Conservation (phyloP, 2,329 filamentous ascomycete species). For the Paraconiothyrium brasiliense region DNA sequence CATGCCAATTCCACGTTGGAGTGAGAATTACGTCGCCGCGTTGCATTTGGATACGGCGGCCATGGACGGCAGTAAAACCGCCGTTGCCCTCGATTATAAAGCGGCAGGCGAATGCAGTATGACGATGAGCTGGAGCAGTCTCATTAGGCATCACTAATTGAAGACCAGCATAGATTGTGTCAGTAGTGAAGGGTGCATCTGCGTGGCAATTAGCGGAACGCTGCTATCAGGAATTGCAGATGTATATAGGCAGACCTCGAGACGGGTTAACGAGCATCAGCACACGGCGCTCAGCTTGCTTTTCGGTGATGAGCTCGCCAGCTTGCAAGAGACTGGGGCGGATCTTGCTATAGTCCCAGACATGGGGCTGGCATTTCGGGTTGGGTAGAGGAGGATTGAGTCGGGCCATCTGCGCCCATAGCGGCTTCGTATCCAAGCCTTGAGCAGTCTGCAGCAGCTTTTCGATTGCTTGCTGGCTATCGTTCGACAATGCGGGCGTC, state of each 20-base stretch:
- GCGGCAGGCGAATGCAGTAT: conserved; percentile 65
- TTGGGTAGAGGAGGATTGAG: conserved; percentile 60
- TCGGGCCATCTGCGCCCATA: conserved; percentile 60
- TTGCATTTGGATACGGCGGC: conserved; percentile 61
- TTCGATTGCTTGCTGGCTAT: not conserved
- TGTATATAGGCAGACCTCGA: conserved; percentile 18
- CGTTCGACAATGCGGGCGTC: no score
- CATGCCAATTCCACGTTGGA: conserved; percentile 65
- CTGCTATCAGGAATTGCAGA: not conserved
- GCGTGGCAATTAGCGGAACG: not conserved
- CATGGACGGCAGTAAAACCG: conserved; percentile 67
- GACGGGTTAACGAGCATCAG: conserved; percentile 55
- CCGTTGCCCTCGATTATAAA: conserved; percentile 67
- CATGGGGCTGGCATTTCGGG: conserved; percentile 52
- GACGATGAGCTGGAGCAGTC: conserved; percentile 64
- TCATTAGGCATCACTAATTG: conserved; percentile 67
- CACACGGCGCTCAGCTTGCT: conserved; percentile 52
- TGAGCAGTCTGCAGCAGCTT: not conserved
- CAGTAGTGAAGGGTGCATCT: conserved; percentile 65
- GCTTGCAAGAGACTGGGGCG: conserved; percentile 47
- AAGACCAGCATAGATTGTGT: conserved; percentile 66
- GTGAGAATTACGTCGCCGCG: conserved; percentile 67
- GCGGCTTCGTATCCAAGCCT: conserved; percentile 35
- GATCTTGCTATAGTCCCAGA: conserved; percentile 50
- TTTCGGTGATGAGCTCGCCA: conserved; percentile 48